phyloP scores from a whole-genome alignment of 2,329 filamentous ascomycete species.

The Penicillium sp. region DNA sequence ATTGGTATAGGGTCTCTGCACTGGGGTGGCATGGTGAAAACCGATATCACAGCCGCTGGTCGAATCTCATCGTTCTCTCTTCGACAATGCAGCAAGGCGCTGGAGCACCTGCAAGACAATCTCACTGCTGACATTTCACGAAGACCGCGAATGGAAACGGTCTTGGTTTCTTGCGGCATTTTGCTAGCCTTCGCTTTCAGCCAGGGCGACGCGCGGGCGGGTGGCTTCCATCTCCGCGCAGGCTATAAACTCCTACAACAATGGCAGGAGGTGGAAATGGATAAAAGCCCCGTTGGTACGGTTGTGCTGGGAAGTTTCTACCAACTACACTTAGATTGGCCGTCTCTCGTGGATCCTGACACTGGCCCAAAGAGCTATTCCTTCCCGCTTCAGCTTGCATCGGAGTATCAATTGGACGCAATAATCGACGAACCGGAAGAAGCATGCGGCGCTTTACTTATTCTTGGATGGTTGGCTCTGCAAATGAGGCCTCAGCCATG shows the following conservation, averaged over 20 bases:
- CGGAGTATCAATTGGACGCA: not conserved
- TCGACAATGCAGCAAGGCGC: constrained; percentile 1
- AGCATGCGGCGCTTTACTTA: not conserved
- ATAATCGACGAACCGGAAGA: not conserved
- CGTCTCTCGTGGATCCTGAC: constrained; percentile 7
- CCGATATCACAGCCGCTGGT: not conserved
- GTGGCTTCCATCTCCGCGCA: not conserved
- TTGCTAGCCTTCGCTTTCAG: not conserved
- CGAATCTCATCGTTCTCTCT: not conserved
- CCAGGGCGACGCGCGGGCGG: not conserved
- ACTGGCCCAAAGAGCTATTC: not conserved
- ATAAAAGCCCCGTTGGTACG: not conserved
- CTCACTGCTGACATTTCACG: not conserved
- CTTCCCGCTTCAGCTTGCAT: not conserved
- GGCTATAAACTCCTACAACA: not conserved
- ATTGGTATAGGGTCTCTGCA: constrained; percentile 3
- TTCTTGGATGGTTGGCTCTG: constrained; percentile 2
- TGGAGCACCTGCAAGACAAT: not conserved
- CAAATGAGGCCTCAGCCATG: constrained; percentile 2
- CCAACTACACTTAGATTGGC: constrained; percentile 12
- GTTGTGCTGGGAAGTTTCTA: not conserved
- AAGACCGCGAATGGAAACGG: not conserved
- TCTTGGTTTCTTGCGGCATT: not conserved
- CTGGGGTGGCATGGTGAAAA: constrained; percentile 1
- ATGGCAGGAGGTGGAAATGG: not conserved